Base-by-base conservation (phyloP, 2,329 filamentous ascomycete species). In the Fusarium sacchari region DNA sequence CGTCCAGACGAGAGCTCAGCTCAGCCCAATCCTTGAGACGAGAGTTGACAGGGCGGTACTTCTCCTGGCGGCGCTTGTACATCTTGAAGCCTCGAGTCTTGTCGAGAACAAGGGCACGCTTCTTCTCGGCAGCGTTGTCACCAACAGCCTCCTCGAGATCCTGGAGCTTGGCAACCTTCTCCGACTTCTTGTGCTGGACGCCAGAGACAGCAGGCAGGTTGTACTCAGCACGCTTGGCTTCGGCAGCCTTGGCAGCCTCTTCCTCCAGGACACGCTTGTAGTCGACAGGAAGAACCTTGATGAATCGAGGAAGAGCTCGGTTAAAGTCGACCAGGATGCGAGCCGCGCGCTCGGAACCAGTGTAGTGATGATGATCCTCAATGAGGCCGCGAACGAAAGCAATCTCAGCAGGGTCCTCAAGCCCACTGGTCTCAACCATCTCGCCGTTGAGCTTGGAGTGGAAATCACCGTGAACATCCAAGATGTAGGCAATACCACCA, bases 71-170 rank as follows among this genome's bases (percentile, higher is more conserved):
- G 61, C 96, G 94, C 81, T 93, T 90, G 85, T 98, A 98, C 84
- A 97, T 96, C 94, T 97, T 98, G 88, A 98, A 98, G 36, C 96
- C 96, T 77, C 91, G 92, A 3, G 96, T 98, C 90, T 98, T 98
- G 86, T 98, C 95, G n/a, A 98, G 90, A 12, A 98, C 94, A 26
- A 98, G 88, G 11, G 95, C 94, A 59, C 92, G 92, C 83, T 96
- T 95, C 88, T 97, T 97, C 85, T 97, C 95, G 4, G 91, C 92
- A 77, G 93, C 93, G 43, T 89, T 90, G 82, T 98, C 95, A 20
- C 91, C 91, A 59, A 98, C 88, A 71, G 94, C 96, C 85, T 98
- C 96, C 80, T 98, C 96, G 64, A 98, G 96, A 79, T 98, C 95
- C 80, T 88, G 88, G 50, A 93, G 87, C 82, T 92, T 88, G 64